Evolutionary conservation across 345 rosid genomes (phyloP), one percentile per base, ranked within the genome.

Genomic region (Lepidium didymum): DNA sequence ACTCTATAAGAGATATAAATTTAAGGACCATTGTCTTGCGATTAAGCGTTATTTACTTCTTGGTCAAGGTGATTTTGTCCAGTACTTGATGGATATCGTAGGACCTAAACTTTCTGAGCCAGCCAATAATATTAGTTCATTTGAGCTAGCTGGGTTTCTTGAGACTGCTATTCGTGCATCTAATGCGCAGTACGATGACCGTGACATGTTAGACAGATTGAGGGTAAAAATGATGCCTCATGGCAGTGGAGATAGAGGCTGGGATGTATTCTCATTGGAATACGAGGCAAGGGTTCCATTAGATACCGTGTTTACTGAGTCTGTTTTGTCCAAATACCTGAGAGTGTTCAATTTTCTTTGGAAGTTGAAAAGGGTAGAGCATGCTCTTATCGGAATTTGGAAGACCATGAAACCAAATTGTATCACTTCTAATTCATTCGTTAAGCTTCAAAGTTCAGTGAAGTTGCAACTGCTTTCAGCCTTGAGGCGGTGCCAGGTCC

Each of bases 381-480:
- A 94, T 71, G 99, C 96, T 8, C 96, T 91, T 23, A 91, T 87
- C 51, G 96, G 97, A 67, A 86, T 92, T 53, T 91, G 99, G 97
- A 94, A 94, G 89, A 87, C 96, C 1, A 91, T 94, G 99, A 94
- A 94, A 77, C 99, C 99, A 50, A 94, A 94, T 68, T 93, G 96
- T 68, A 84, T 91, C 64, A 83, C 97, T 53, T 86, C 96, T 50
- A 83, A 82, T 69, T 84, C 93, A 12, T 91, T 91, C 67, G 79
- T 76, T 46, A 89, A 91, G 82, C 83, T 86, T 73, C 93, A 87
- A 71, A 64, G 64, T 36, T 85, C 86, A 1, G 95, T 91, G 67
- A 91, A 86, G 74, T 50, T 81, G 70, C 96, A 83, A 67, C 78
- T 94, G 62, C 96, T 87, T 73, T 86, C 96, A 63, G 87, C 96